Evolutionary conservation across 78 protist species (phyloP), one percentile per base, ranked within the genome.

Genomic region (Guillardia theta): DNA sequence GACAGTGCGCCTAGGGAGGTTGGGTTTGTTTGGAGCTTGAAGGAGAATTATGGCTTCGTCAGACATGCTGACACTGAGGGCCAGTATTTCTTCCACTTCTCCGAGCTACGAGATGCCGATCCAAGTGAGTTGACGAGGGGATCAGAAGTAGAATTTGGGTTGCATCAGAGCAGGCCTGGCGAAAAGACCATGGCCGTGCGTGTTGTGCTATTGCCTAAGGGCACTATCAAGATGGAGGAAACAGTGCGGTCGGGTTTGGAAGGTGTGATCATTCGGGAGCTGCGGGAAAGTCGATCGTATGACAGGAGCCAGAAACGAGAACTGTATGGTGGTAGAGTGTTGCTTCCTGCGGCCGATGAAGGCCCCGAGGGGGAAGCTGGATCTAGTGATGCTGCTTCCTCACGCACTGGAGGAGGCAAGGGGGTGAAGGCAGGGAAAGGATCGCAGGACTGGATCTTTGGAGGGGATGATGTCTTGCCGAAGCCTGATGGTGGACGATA

Each of bases 151-250:
- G 83, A 70, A 36, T 70, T 70, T 18, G 83, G 83, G 18, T 9
- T 9, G 18, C n/a, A 70, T 36, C n/a, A n/a, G 44, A 36, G n/a
- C 83, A 19, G 10, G n/a, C 83, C 44, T 15, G n/a, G n/a, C 83
- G 83, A 70, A 9, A 70, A 70, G 30, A 70, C 83, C 41, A 70
- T n/a, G 43, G 83, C 83, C 19, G 83, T 70, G 43, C 83, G 83
- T 8, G 83, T 70, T 19, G n/a, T n/a, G 41, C 19, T 22, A 24
- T 18, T 70, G 83, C 83, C 83, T 30, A 15, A 15, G 18, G 83
- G 83, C 19, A 70, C 83, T 70, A 22, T 70, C 83, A 15, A 70
- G 83, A n/a, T 18, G 10, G 83, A 70, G 19, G 83, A 70, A 18
- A 9, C n/a, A 9, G 12, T 70, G 43, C 18, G n/a, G 43, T 8